Evolutionary conservation across 2,329 filamentous ascomycete species (phyloP).

Genomic region (Xylariaceae sp.): DNA sequence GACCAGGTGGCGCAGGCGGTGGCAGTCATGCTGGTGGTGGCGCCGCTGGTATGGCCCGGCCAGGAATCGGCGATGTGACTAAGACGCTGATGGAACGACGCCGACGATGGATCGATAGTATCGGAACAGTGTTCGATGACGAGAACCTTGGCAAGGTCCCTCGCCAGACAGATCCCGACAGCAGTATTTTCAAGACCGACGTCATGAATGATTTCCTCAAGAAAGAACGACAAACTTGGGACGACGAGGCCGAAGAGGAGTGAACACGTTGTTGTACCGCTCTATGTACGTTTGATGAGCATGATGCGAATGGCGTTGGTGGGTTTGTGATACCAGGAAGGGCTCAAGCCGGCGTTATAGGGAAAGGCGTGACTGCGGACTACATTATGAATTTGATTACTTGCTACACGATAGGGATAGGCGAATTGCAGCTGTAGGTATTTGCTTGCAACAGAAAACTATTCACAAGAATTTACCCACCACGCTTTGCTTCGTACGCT

Average conservation of each 20-base stretch:
- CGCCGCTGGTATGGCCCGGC: slow-evolving; percentile 62
- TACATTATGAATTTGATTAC: too few relatives aligned
- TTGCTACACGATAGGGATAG: too few relatives aligned
- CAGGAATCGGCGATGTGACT: slow-evolving; percentile 86
- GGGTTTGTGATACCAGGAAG: slow-evolving; percentile 13
- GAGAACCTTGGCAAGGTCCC: slow-evolving; percentile 75
- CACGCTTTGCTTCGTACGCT: too few relatives aligned
- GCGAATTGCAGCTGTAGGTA: too few relatives aligned
- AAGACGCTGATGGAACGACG: slow-evolving; percentile 90
- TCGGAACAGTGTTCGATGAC: slow-evolving; percentile 86
- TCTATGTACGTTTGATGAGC: not conserved
- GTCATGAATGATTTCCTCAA: slow-evolving; percentile 73
- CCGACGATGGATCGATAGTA: slow-evolving; percentile 83
- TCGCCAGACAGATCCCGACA: slow-evolving; percentile 58
- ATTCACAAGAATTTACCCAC: too few relatives aligned
- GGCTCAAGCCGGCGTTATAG: not conserved
- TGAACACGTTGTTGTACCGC: slow-evolving; percentile 19
- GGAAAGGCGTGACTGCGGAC: too few relatives aligned
- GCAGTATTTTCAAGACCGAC: slow-evolving; percentile 69
- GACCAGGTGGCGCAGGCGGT: slow-evolving; percentile 71
- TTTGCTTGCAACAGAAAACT: too few relatives aligned
- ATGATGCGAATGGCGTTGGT: slow-evolving; percentile 4
- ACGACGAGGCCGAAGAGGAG: slow-evolving; percentile 72
- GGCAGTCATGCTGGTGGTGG: slow-evolving; percentile 64
- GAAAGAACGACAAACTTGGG: slow-evolving; percentile 76